These are phyloP conservation scores for Ampelomyces quisqualis DNA, from an alignment of 2,329 filamentous ascomycete genomes.

Conservation along the genomic window DNA sequence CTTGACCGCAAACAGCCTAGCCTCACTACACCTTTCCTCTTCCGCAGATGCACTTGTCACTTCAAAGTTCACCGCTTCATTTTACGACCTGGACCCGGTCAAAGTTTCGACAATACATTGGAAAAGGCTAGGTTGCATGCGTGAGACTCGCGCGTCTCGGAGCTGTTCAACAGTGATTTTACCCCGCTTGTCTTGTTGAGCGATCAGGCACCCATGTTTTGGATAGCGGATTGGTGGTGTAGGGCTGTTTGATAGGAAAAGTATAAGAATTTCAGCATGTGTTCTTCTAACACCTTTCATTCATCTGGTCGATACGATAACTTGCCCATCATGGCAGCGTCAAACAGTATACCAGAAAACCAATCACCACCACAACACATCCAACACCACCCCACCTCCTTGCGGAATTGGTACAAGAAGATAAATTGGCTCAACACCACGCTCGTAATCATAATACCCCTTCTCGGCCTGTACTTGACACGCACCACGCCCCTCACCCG, in stretches of 20 bases:
- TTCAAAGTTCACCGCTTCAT: neutral
- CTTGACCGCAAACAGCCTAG: neutral
- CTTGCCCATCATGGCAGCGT: conserved; percentile 6
- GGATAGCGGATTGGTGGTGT: neutral
- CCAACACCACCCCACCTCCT: conserved; percentile 17
- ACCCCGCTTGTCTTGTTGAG: neutral
- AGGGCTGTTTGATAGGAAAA: too few relatives aligned
- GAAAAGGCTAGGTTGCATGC: neutral
- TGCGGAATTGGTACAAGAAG: conserved; percentile 80
- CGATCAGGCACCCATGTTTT: neutral
- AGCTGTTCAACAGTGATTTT: too few relatives aligned
- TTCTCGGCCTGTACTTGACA: conserved; percentile 70
- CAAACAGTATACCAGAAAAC: neutral
- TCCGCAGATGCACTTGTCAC: neutral
- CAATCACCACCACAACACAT: conserved; percentile 18
- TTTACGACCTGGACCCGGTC: neutral
- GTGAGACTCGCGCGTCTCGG: neutral
- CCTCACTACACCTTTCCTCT: neutral
- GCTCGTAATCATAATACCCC: conserved; percentile 74
- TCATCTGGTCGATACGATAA: neutral
- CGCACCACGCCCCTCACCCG: conserved; percentile 73
- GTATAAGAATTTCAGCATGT: too few relatives aligned
- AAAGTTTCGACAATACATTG: neutral
- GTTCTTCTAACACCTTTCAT: too few relatives aligned
- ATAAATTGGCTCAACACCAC: conserved; percentile 88